A percentile compares a stretch with the other conserved stretches of the same genome.
Evolutionary conservation across 2,329 filamentous ascomycete genomes (phyloP).

Genomic region (Colletotrichum sp.): DNA sequence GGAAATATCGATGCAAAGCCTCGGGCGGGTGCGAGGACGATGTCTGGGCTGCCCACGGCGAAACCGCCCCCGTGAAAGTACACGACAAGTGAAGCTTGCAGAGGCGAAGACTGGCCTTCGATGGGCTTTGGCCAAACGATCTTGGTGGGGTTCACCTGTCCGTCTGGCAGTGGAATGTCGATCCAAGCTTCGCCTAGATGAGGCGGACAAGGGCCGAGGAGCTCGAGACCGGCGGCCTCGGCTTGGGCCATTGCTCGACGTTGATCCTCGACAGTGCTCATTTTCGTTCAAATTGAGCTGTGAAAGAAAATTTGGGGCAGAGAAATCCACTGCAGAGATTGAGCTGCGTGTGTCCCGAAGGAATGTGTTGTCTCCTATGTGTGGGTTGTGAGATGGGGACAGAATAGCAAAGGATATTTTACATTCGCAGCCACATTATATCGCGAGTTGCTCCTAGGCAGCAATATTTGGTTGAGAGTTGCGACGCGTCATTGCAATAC

Average conservation of each 20-base stretch:
- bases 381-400: background rate
- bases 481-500: background rate
- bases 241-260: background rate
- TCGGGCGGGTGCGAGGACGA: background rate
- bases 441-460: background rate
- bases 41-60: background rate
- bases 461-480: background rate
- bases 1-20: background rate
- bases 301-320: too few species aligned
- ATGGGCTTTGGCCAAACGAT: rapidly evolving
- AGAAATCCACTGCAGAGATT: background rate
- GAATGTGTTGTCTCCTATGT: background rate
- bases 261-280: background rate
- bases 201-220: background rate
- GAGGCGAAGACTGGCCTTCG: background rate
- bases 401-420: rapidly evolving
- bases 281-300: background rate
- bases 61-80: background rate
- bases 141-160: background rate
- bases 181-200: background rate
- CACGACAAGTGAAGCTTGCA: background rate
- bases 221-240: background rate
- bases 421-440: background rate
- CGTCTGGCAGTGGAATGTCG: background rate
- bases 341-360: rapidly evolving